Base-by-base conservation (phyloP, 2,329 filamentous ascomycete genomes). In the Cryphonectria carpinicola region DNA sequence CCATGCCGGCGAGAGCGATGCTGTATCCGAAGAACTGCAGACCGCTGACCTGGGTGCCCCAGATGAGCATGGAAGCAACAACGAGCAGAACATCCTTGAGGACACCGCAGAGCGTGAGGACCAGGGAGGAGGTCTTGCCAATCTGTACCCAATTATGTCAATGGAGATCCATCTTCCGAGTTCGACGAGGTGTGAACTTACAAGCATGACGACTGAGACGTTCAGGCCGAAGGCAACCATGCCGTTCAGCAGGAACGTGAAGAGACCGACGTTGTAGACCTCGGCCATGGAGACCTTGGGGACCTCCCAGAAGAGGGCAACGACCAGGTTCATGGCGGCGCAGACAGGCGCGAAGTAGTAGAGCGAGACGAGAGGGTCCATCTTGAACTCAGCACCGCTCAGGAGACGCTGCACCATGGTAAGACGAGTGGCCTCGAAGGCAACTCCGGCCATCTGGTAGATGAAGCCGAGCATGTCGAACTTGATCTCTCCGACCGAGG, bases 401-500 rank as follows among this genome's bases (percentile, higher is more conserved):
- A 96, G 88, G 62, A 96, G 87, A 72, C 91, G 90, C 85, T 95
- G 91, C 67, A 96, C 92, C 90, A 96, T 91, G 84, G 92, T 93
- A 71, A 96, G 87, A 77, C 93, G 91, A 74, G 93, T 88, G 69
- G 93, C 93, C 83, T 96, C 93, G 78, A 95, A 96, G 77, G 92
- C 80, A 78, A 96, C 91, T 78, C 93, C 93, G 70, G 86, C 90
- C 72, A 92, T 85, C 84, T 96, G 93, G 86, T 90, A 94, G 74
- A 94, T 80, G 82, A 96, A 92, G 74, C 93, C 93, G 74, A 89
- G 86, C 82, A 92, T 85, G 77, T 93, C 92, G 80, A 99, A 99
- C 80, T 95, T 91, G 82, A 99, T 97, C 85, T 99, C 96, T 78
- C 96, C 96, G 74, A 97, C 89, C 1, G 95, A 97, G 65, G 96